Base-by-base conservation (phyloP, 2,329 filamentous ascomycete species). In the Orbilia javanica region DNA sequence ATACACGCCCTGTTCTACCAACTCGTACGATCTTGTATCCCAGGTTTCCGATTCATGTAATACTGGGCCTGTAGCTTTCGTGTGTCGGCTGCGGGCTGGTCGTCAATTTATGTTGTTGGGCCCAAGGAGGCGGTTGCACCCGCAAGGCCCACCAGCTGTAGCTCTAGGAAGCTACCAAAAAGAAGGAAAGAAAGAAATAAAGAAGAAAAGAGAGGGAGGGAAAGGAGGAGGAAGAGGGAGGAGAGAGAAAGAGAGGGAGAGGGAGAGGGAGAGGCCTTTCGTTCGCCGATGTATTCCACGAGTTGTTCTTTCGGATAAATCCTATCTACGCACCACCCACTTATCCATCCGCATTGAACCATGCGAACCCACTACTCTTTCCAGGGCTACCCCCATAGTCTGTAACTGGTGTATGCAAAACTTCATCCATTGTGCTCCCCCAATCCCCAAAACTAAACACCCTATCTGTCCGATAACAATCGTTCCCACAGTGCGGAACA, bases 401-500 rank as follows among this genome's bases (percentile, higher is more conserved):
- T n/a, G 74, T 78, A 6, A 72, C 74, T 25, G 74, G 74, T 27
- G 74, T 78, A 72, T 78, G 67, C 20, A 78, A 44, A 52, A 78
- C 71, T 52, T 78, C 74, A 22, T 78, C 74, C 52, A 78, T 64
- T 22, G 74, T 78, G 44, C 74, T 78, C 15, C 74, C 67, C 74
- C 74, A 78, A 46, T 78, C 74, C 44, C 73, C 73, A 57, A 78
- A 78, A 44, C 74, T 78, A 36, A 78, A 68, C 11, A 57, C 52
- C 53, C 67, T 60, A 52, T 78, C 74, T 4, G 67, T 57, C 11
- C 74, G 74, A 44, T 68, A 78, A 34, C 46, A 68, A 1, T 72
- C 74, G 22, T 60, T 72, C 10, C 62, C 67, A 29, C 74, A 78
- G 46, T 78, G 74, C 29, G 74, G 74, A 34, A 78, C 53, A 46